These are phyloP conservation scores for Plasmodium sp. DNA, from an alignment of 169 alveolate genomes.

Conservation along the genomic window DNA sequence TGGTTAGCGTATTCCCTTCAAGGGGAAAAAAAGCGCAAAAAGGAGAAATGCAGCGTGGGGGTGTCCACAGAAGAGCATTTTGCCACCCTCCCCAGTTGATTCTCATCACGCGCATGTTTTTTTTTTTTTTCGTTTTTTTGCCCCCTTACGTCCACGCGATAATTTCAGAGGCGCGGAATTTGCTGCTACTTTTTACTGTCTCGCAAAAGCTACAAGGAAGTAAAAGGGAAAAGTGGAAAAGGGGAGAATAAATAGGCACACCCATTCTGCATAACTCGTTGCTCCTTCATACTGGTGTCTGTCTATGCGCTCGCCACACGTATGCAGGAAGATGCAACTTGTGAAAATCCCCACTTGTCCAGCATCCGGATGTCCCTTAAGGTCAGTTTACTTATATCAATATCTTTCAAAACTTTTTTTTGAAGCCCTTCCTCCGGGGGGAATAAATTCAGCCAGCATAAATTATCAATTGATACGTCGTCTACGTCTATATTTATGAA, in stretches of 20 bases:
- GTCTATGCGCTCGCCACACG: background rate
- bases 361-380: constrained; percentile 44
- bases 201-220: constrained; percentile 1
- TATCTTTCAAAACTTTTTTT: constrained; percentile 46
- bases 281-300: background rate
- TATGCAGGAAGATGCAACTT: background rate
- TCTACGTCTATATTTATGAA: constrained; percentile 47
- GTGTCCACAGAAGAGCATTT: background rate
- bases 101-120: background rate
- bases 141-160: constrained; percentile 42
- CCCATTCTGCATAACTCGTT: background rate
- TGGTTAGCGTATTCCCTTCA: constrained; percentile 18
- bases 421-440: constrained; percentile 60
- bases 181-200: constrained; percentile 23
- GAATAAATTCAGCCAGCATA: constrained; percentile 45
- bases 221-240: background rate
- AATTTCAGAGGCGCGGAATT: constrained; percentile 10
- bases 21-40: background rate
- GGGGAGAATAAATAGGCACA: background rate
- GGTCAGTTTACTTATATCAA: constrained; percentile 32
- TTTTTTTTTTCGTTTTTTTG: background rate
- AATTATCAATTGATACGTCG: constrained; percentile 47
- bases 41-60: background rate
- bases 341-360: constrained; percentile 26
- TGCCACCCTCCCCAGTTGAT: background rate